These are phyloP conservation scores for Sisymbrium irio DNA, from an alignment of 345 rosid genomes.

Conservation along the genomic window DNA sequence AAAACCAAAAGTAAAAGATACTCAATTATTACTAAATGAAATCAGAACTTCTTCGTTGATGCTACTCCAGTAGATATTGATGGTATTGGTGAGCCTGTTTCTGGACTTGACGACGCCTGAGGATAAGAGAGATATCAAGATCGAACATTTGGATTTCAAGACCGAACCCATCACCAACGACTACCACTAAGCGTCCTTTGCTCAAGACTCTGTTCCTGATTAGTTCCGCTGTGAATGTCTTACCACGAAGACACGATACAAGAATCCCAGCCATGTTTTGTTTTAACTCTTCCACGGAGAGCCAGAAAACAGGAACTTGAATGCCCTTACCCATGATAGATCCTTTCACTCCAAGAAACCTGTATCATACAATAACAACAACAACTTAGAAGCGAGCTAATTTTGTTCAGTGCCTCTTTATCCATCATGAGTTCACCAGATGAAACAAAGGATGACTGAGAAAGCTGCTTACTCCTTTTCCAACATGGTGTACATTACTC, in stretches of 20 bases:
- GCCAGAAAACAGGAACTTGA: conserved; percentile 26
- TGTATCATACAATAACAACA: conserved; percentile 1
- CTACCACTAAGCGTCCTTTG: conserved; percentile 25
- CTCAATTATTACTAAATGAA: not conserved
- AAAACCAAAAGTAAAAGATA: not conserved
- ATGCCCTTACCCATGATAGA: conserved; percentile 25
- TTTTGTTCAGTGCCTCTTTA: not conserved
- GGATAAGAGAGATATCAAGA: conserved; percentile 26
- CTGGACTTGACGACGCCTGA: conserved; percentile 13
- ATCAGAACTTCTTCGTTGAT: not conserved
- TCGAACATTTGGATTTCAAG: conserved; percentile 21
- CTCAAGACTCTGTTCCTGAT: conserved; percentile 21
- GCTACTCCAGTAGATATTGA: not conserved
- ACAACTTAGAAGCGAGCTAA: not conserved
- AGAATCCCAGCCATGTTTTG: conserved; percentile 24
- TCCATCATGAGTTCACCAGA: not conserved
- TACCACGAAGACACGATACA: conserved; percentile 22
- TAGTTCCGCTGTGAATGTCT: conserved; percentile 11
- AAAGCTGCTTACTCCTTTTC: conserved; percentile 20
- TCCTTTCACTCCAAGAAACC: conserved; percentile 27
- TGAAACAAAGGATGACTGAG: not conserved
- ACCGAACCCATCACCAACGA: conserved; percentile 29
- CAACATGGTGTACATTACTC: conserved; percentile 24
- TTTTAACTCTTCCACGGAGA: conserved; percentile 6
- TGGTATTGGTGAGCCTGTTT: not conserved